These are phyloP conservation scores for Didymella pomorum DNA, from an alignment of 2,329 filamentous ascomycete genomes.

Conservation along the genomic window DNA sequence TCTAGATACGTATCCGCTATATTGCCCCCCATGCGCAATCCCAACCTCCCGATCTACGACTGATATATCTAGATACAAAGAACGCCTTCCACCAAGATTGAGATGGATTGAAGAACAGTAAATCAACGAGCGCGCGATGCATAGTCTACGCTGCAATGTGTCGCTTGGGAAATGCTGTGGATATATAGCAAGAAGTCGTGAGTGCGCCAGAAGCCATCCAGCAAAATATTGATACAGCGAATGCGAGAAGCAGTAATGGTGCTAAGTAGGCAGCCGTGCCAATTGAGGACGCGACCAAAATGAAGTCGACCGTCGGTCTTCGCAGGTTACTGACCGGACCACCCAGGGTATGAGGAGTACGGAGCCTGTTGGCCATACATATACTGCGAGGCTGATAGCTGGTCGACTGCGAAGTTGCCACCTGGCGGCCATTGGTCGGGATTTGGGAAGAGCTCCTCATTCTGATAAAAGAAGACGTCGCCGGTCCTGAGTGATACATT, in stretches of 20 bases:
- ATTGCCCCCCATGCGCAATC: neutral
- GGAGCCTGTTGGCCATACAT: neutral
- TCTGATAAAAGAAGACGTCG: conserved; percentile 2
- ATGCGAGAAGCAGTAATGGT: neutral
- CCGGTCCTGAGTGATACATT: neutral
- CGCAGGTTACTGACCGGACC: neutral
- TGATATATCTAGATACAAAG: neutral
- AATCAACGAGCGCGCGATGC: neutral
- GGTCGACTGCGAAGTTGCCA: neutral
- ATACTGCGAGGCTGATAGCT: neutral
- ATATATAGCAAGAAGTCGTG: neutral
- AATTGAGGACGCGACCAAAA: neutral
- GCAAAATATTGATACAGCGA: conserved; percentile 2
- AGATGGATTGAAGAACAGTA: neutral
- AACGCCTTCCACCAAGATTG: neutral
- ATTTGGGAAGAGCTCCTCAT: neutral
- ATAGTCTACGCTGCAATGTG: neutral
- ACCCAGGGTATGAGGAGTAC: neutral
- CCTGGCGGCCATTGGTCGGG: neutral
- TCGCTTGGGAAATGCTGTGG: neutral
- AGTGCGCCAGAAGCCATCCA: neutral
- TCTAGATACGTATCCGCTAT: conserved; percentile 3
- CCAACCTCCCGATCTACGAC: neutral
- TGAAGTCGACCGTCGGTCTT: neutral
- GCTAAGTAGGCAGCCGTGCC: neutral